Evolutionary conservation across 345 rosid species (phyloP).

Genomic region (Citrus glauca): DNA sequence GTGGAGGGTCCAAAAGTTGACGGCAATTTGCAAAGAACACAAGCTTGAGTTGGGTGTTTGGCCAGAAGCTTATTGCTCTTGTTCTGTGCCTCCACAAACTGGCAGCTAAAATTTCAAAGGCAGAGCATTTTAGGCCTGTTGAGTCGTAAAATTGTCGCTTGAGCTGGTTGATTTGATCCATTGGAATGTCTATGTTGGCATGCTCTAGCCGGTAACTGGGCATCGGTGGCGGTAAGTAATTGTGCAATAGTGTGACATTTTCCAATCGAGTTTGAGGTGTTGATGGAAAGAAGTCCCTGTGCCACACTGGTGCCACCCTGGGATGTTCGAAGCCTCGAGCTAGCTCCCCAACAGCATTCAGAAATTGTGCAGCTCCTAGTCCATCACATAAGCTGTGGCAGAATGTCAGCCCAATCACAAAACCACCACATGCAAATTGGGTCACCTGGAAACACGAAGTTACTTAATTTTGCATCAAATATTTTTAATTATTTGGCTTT

Average conservation of each 20-base stretch:
- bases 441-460: constrained; percentile 43
- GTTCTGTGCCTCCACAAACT: constrained; percentile 48
- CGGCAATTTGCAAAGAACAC: constrained; percentile 68
- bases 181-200: constrained; percentile 48
- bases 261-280: constrained; percentile 8
- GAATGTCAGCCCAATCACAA: constrained; percentile 57
- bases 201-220: constrained; percentile 41
- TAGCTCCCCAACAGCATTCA: constrained; percentile 56
- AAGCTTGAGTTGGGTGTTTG: constrained; percentile 33
- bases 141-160: constrained; percentile 32
- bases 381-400: constrained; percentile 65
- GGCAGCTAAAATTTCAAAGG: constrained; percentile 57
- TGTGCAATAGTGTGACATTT: background rate
- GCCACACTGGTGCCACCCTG: constrained; percentile 45
- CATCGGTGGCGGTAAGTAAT: constrained; percentile 28
- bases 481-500: too few relatives aligned
- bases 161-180: constrained; percentile 39
- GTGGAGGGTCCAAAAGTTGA: constrained; percentile 42
- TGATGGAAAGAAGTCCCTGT: constrained; percentile 37
- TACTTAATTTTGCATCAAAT: too few relatives aligned
- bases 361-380: constrained; percentile 69
- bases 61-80: constrained; percentile 23
- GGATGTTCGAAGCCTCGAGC: constrained; percentile 40
- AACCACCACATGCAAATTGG: constrained; percentile 60
- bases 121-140: constrained; percentile 40